Conservation (phyloP, 495 filamentous ascomycete species). For the Bathelium albidoporum region DNA sequence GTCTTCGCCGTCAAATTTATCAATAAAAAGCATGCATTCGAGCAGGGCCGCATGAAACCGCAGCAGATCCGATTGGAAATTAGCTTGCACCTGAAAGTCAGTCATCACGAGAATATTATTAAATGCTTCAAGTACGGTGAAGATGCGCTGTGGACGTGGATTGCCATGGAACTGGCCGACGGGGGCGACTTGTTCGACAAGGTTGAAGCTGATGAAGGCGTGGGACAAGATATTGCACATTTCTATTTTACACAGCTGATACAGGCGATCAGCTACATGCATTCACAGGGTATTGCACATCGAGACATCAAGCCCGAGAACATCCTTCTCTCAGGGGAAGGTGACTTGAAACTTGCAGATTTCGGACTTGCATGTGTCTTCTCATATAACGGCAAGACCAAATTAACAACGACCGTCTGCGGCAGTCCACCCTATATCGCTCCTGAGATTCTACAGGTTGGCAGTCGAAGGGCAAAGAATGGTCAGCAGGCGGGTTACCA, state of each 20-base stretch:
- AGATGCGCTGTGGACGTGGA: slow-evolving; percentile 88
- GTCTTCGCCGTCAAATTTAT: slow-evolving; percentile 98
- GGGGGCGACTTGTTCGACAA: slow-evolving; percentile 98
- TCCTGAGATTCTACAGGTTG: slow-evolving; percentile 57
- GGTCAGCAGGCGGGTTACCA: slow-evolving; percentile 56
- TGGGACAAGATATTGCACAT: slow-evolving; percentile 85
- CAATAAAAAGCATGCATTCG: slow-evolving; percentile 85
- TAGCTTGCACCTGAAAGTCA: slow-evolving; percentile 74
- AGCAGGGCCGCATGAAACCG: slow-evolving; percentile 75
- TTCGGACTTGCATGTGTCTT: slow-evolving; percentile 95
- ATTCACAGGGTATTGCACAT: slow-evolving; percentile 48
- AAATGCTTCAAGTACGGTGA: slow-evolving; percentile 81
- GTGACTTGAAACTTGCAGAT: slow-evolving; percentile 90
- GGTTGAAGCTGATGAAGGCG: slow-evolving; percentile 92
- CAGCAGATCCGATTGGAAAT: slow-evolving; percentile 86
- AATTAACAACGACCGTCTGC: slow-evolving; percentile 77
- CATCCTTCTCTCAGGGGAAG: slow-evolving; percentile 50
- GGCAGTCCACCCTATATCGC: slow-evolving; percentile 96
- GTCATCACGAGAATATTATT: slow-evolving; percentile 86
- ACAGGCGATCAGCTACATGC: slow-evolving; percentile 85
- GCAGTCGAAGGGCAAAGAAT: slow-evolving; percentile 30
- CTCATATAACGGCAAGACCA: slow-evolving; percentile 69
- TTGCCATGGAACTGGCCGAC: slow-evolving; percentile 94
- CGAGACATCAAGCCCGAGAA: slow-evolving; percentile 39
- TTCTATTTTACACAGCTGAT: slow-evolving; percentile 92